phyloP scores from a whole-genome alignment of 805 yeast species.

The Suhomyces tanzawaensis region DNA sequence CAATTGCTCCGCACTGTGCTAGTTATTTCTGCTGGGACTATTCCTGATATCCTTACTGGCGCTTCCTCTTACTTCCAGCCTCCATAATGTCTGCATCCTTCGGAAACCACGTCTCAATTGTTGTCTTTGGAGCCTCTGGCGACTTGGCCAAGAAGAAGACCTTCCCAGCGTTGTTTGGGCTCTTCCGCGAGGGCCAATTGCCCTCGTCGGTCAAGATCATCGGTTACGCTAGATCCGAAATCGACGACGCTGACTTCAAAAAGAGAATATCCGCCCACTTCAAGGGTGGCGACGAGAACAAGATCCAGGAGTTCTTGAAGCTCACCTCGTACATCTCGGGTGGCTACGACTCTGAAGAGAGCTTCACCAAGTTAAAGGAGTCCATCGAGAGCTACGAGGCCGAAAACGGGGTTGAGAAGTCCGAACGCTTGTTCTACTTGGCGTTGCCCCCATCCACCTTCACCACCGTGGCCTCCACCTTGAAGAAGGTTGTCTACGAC shows the following conservation, averaged over 20 bases:
- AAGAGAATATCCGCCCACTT: constrained; percentile 64
- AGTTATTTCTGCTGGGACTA: too few relatives aligned
- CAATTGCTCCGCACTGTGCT: too few relatives aligned
- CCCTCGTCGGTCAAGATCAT: constrained; percentile 69
- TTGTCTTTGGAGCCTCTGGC: constrained; percentile 93
- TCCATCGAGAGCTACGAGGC: constrained; percentile 60
- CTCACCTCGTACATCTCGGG: constrained; percentile 72
- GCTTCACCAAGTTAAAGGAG: constrained; percentile 58
- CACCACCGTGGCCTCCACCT: constrained; percentile 68
- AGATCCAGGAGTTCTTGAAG: constrained; percentile 61
- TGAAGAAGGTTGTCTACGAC: constrained; percentile 69
- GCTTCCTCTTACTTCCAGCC: neutral
- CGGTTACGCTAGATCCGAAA: constrained; percentile 88
- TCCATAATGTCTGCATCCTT: constrained; percentile 40
- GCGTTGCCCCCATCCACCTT: constrained; percentile 96
- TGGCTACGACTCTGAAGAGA: constrained; percentile 75
- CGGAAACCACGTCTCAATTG: constrained; percentile 66
- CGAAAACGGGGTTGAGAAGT: constrained; percentile 40
- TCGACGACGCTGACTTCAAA: constrained; percentile 65
- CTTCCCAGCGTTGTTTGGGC: constrained; percentile 80
- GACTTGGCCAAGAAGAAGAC: constrained; percentile 95
- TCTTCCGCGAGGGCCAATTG: constrained; percentile 65
- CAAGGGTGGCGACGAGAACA: constrained; percentile 44
- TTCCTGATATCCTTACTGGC: neutral
- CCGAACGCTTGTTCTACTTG: constrained; percentile 84